A percentile compares a stretch with the other conserved stretches of the same genome.
These are phyloP conservation scores for Poteriospumella lacustris DNA, from an alignment of 108 stramenopile genomes.

Conservation along the genomic window DNA sequence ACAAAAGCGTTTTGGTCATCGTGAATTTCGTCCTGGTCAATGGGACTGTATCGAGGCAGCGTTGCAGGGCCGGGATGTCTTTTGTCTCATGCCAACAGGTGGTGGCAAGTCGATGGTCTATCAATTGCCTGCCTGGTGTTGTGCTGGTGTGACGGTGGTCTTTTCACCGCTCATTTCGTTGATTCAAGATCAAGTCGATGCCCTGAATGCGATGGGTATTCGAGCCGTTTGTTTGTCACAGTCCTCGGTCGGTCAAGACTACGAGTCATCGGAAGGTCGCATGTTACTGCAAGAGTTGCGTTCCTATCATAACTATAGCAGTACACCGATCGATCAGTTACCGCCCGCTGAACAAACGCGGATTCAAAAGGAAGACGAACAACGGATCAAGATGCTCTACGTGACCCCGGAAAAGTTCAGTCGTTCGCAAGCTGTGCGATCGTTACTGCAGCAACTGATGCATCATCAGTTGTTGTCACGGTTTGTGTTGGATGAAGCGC, in stretches of 20 bases:
- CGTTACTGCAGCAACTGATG: conserved; percentile 42
- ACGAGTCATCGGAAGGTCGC: conserved; percentile 68
- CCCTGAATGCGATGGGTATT: conserved; percentile 72
- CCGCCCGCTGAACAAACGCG: too few species aligned
- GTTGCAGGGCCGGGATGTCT: conserved; percentile 3
- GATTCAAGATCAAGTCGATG: conserved; percentile 93
- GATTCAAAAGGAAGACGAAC: conserved; percentile 17
- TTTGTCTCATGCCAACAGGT: conserved; percentile 29
- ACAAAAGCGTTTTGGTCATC: conserved; percentile 8
- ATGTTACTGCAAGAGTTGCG: conserved; percentile 59
- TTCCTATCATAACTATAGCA: not conserved
- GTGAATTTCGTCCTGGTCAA: conserved; percentile 14
- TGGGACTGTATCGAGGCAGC: conserved; percentile 28
- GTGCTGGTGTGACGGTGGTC: conserved; percentile 76
- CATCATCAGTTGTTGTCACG: not conserved
- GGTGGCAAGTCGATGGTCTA: conserved; percentile 27
- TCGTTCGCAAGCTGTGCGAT: not conserved
- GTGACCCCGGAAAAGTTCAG: conserved; percentile 88
- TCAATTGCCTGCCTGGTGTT: conserved; percentile 83
- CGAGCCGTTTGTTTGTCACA: conserved; percentile 71
- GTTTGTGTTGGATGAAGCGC: conserved; percentile 28
- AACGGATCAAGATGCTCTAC: conserved; percentile 83
- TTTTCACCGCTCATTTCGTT: conserved; percentile 89
- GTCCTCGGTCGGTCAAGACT: conserved; percentile 69
- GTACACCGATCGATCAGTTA: not conserved